Evolutionary conservation across 352 stramenopile genomes (phyloP), one percentile per base, ranked within the genome.

Genomic region (Phytophthora ohioensis): DNA sequence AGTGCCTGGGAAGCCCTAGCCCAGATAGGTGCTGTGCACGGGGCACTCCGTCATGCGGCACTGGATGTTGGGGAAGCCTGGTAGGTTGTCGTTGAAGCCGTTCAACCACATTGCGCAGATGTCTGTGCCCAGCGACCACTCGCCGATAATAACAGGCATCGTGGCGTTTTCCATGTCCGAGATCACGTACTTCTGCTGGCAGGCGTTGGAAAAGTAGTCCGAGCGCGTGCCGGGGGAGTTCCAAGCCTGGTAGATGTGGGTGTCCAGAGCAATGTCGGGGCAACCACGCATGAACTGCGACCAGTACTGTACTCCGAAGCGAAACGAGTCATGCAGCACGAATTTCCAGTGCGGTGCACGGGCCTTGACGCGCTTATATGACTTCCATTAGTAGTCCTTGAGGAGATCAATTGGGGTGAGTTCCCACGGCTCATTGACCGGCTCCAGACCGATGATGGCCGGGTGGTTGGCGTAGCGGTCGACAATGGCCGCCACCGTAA

Each of bases 351-450:
- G 90, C 1, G 94, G 95, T 13, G 95, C 96, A 31, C 92, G 79
- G 54, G 79, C 81, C 72, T 98, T 98, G 41, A 98, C 85, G 63
- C 95, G 94, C 67, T 98, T 92, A 80, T 99, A 98, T 43, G 90
- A 92, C 75, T 98, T 96, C 95, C 94, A 98, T 82, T 99, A 99
- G 77, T 98, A 99, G 17, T 95, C 78, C 74, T 98, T 98, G 53
- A 98, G 78, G 32, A 92, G 78, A 9, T 97, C 61, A 45, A 98
- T 92, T 2, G 95, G 95, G 43, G 94, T 98, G 57, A 97, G 88
- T 77, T 98, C 90, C 94, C 94, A 98, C 15, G 96, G 96, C 66
- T 99, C 96, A 74, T 99, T 99, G 47, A 98, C 92, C 8, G 95
- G 94, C 70, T 99, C 90, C 17, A 99, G 49, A 12, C 94, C 96